phyloP scores from a whole-genome alignment of 2,329 filamentous ascomycete genomes.

The Venturia aucupariae region DNA sequence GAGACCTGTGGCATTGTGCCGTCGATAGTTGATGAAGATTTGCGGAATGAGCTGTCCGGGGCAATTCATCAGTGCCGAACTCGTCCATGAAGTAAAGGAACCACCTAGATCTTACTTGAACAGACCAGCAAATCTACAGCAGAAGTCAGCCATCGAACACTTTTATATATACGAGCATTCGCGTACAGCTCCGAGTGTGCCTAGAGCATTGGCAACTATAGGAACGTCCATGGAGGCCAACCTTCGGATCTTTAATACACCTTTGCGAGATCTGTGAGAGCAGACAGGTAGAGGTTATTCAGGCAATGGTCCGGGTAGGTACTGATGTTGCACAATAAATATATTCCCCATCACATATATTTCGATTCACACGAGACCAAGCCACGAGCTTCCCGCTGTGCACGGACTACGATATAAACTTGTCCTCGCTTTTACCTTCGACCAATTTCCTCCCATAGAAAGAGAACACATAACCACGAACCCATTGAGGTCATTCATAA shows the following conservation, averaged over 20 bases:
- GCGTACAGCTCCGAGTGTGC: conserved; percentile 48
- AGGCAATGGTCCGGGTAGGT: background rate
- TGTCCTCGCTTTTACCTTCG: background rate
- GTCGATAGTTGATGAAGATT: conserved; percentile 57
- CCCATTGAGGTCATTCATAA: background rate
- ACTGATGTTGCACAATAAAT: background rate
- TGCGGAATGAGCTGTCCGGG: conserved; percentile 54
- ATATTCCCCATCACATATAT: too few species aligned
- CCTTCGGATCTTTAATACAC: background rate
- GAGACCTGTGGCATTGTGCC: conserved; percentile 56
- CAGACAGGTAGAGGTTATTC: background rate
- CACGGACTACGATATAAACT: background rate
- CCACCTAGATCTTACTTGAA: conserved; percentile 43
- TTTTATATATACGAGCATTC: background rate
- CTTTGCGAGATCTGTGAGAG: background rate
- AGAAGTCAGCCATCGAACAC: background rate
- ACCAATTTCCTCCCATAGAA: background rate
- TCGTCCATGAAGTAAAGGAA: background rate
- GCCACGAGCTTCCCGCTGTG: background rate
- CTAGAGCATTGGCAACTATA: conserved; percentile 48
- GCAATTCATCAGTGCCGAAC: background rate
- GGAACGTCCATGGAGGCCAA: conserved; percentile 41
- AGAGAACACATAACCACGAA: background rate
- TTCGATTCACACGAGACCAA: background rate
- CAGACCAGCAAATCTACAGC: conserved; percentile 50